Evolutionary conservation across 75 land plant genomes (phyloP).

Genomic region (Isoetes taiwanensis): DNA sequence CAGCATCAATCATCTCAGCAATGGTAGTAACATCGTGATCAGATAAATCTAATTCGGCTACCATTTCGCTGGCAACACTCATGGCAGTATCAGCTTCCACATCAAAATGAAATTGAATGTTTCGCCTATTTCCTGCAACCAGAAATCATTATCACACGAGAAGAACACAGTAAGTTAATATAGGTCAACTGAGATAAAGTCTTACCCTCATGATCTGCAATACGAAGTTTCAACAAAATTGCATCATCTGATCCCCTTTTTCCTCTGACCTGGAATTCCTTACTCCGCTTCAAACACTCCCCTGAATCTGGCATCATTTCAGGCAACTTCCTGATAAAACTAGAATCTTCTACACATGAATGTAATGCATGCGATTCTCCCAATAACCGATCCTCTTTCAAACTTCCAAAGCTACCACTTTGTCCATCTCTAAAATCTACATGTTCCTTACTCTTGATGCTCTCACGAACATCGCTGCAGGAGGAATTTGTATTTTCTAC

Average conservation of each 20-base stretch:
- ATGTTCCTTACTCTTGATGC: too few species aligned
- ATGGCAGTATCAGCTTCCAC: slow-evolving; percentile 14
- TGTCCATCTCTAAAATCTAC: too few species aligned
- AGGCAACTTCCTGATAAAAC: too few species aligned
- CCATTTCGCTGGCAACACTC: slow-evolving; percentile 16
- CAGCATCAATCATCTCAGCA: slow-evolving; percentile 14
- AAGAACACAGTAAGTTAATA: not conserved
- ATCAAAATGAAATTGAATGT: slow-evolving; percentile 11
- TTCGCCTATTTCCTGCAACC: slow-evolving; percentile 1
- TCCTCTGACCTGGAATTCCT: not conserved
- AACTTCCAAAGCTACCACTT: too few species aligned
- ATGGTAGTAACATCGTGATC: slow-evolving; percentile 18
- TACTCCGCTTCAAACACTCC: not conserved
- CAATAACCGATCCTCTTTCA: too few species aligned
- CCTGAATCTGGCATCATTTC: too few species aligned
- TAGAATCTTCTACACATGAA: too few species aligned
- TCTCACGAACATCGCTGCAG: too few species aligned
- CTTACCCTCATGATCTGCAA: not conserved
- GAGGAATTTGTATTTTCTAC: too few species aligned
- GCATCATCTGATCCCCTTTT: not conserved
- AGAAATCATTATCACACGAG: not conserved
- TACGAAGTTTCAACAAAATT: not conserved
- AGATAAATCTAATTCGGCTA: slow-evolving; percentile 12
- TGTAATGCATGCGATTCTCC: too few species aligned
- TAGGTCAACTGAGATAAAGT: not conserved